These are phyloP conservation scores for Debaryomyces nepalensis DNA, from an alignment of 1,139 yeast genomes.

Conservation along the genomic window DNA sequence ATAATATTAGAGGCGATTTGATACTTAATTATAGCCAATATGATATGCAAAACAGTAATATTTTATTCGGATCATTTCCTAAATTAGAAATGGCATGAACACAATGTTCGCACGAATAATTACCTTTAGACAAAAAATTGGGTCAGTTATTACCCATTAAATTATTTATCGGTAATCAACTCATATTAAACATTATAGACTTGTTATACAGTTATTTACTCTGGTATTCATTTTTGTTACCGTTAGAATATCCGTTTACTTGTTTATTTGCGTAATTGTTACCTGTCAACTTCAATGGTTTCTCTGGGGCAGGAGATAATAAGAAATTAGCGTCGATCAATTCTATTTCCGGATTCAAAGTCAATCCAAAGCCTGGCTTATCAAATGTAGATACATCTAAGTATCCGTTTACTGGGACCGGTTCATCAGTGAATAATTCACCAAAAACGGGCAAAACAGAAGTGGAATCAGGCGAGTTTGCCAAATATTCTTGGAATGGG, in stretches of 20 bases:
- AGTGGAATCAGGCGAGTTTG: constrained; percentile 52
- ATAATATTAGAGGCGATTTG: not conserved
- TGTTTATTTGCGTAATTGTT: not conserved
- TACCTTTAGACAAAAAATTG: too few relatives aligned
- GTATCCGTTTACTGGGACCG: constrained; percentile 49
- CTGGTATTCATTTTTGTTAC: not conserved
- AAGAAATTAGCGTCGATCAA: constrained; percentile 44
- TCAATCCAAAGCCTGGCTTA: constrained; percentile 54
- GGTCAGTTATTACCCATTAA: not conserved
- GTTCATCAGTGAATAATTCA: constrained; percentile 47
- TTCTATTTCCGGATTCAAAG: constrained; percentile 45
- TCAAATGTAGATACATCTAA: constrained; percentile 41
- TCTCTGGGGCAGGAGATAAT: constrained; percentile 44
- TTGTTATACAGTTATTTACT: not conserved
- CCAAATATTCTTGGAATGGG: constrained; percentile 55
- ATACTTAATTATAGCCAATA: not conserved
- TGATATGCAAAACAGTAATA: not conserved
- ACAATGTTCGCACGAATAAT: not conserved
- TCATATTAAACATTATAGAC: not conserved
- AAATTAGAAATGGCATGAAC: not conserved
- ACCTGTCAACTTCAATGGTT: constrained; percentile 28
- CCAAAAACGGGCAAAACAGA: constrained; percentile 53
- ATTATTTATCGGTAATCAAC: not conserved
- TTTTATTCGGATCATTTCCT: constrained; percentile 1
- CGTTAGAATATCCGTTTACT: not conserved